Percentiles rank a stretch among this genome's conserved stretches.
These are phyloP conservation scores for Colletotrichum sp. DNA, from an alignment of 2,329 filamentous ascomycete species.

Conservation along the genomic window DNA sequence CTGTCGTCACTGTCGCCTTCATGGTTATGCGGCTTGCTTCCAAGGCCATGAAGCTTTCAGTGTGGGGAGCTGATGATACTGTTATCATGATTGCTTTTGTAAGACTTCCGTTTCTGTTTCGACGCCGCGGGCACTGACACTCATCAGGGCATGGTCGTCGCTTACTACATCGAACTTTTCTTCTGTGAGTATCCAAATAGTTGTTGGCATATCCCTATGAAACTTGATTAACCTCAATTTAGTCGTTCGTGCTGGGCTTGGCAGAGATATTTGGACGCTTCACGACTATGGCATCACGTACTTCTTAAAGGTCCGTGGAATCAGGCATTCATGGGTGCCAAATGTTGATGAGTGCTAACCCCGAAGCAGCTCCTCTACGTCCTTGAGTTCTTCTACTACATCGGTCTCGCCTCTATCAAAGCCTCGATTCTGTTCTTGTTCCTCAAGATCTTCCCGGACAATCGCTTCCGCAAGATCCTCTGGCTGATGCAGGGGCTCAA, in stretches of 20 bases:
- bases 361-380: slow-evolving; percentile 28
- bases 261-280: slow-evolving; percentile 41
- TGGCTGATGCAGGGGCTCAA: neutral
- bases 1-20: neutral
- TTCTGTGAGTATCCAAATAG: neutral
- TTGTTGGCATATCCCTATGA: too few species aligned
- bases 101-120: neutral
- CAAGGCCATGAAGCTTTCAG: neutral
- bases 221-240: slow-evolving; percentile 5
- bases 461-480: neutral
- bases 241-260: slow-evolving; percentile 31
- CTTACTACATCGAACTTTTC: neutral
- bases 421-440: neutral
- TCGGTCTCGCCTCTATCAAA: slow-evolving; percentile 25
- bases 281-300: slow-evolving; percentile 25
- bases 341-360: neutral
- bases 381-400: slow-evolving; percentile 33
- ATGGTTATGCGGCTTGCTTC: neutral
- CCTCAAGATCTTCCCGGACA: neutral
- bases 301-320: slow-evolving; percentile 30
- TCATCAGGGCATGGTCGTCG: neutral
- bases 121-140: fast-evolving
- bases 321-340: neutral
- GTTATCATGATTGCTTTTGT: neutral
- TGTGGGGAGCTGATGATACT: neutral